phyloP scores from a whole-genome alignment of 768 basidiomycete genomes.

The Collybiopsis confluens region DNA sequence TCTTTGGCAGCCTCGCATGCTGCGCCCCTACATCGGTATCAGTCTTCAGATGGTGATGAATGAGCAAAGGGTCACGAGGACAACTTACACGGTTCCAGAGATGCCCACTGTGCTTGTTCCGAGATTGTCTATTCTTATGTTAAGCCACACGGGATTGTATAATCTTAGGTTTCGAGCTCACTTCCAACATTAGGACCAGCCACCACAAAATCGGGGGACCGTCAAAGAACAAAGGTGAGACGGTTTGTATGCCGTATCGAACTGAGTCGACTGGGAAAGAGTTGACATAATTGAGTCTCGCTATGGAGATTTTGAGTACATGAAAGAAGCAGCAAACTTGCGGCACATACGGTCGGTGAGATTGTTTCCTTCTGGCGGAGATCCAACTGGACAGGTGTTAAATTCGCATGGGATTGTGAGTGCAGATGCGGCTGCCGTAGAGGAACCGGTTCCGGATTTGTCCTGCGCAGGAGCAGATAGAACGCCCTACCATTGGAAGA shows the following conservation, averaged over 20 bases:
- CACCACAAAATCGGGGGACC: slow-evolving; percentile 40
- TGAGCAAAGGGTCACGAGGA: background rate
- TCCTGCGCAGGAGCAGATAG: slow-evolving; percentile 44
- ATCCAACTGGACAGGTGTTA: slow-evolving; percentile 35
- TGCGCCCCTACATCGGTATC: slow-evolving; percentile 36
- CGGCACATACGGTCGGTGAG: slow-evolving; percentile 27
- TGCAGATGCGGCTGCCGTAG: slow-evolving; percentile 26
- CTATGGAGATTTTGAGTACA: slow-evolving; percentile 10
- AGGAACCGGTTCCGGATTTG: slow-evolving; percentile 43
- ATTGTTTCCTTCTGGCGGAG: slow-evolving; percentile 39
- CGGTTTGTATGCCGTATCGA: slow-evolving; percentile 40
- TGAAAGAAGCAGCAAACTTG: too few species aligned
- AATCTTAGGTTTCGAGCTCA: slow-evolving; percentile 14
- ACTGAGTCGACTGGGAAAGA: slow-evolving; percentile 33
- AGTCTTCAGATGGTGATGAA: too few species aligned
- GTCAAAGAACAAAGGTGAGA: slow-evolving; percentile 36
- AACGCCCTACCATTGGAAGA: slow-evolving; percentile 26
- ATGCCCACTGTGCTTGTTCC: slow-evolving; percentile 18
- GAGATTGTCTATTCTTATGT: slow-evolving; percentile 1
- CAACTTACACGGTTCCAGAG: slow-evolving; percentile 41
- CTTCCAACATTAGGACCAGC: slow-evolving; percentile 44
- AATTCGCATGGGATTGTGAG: slow-evolving; percentile 36
- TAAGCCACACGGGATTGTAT: too few species aligned
- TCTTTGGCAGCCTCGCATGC: slow-evolving; percentile 44
- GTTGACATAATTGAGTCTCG: slow-evolving; percentile 33